Evolutionary conservation across 371 early-diverging fungal genomes (phyloP).

Genomic region (Saksenaea oblongispora): DNA sequence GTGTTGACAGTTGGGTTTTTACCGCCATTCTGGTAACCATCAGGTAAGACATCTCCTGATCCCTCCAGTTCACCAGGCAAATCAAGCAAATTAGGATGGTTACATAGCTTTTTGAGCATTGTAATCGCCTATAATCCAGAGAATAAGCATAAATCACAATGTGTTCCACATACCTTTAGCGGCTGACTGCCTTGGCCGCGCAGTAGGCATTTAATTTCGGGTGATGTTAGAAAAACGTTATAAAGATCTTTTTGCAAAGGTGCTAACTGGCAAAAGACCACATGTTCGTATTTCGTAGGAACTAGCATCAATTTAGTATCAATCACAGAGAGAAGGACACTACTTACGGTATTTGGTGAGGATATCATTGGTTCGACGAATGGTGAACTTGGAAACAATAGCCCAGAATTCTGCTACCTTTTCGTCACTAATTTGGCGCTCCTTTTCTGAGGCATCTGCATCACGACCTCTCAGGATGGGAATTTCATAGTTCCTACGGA

Average conservation of each 20-base stretch:
- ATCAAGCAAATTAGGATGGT: constrained; percentile 86
- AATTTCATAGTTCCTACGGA: constrained; percentile 88
- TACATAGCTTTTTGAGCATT: constrained; percentile 91
- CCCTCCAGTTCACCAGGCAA: constrained; percentile 71
- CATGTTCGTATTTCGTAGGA: constrained; percentile 95
- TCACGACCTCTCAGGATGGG: constrained; percentile 96
- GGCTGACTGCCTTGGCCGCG: constrained; percentile 67
- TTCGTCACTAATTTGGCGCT: constrained; percentile 80
- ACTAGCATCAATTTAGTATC: constrained; percentile 47
- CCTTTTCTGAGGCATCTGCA: constrained; percentile 83
- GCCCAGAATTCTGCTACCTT: constrained; percentile 83
- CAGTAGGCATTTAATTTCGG: constrained; percentile 74
- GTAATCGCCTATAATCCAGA: constrained; percentile 70
- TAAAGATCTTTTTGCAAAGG: constrained; percentile 83
- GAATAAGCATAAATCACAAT: neutral
- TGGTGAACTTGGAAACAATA: constrained; percentile 91
- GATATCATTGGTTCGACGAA: constrained; percentile 94
- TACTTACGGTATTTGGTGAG: constrained; percentile 90
- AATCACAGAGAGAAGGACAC: neutral
- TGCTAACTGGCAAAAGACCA: constrained; percentile 90
- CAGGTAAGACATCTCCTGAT: constrained; percentile 61
- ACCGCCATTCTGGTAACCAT: constrained; percentile 33
- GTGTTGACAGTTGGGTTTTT: constrained; percentile 55
- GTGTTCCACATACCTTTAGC: constrained; percentile 51
- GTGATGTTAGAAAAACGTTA: constrained; percentile 74